These are phyloP conservation scores for Pichia sp. DNA, from an alignment of 1,139 yeast species.

Conservation along the genomic window DNA sequence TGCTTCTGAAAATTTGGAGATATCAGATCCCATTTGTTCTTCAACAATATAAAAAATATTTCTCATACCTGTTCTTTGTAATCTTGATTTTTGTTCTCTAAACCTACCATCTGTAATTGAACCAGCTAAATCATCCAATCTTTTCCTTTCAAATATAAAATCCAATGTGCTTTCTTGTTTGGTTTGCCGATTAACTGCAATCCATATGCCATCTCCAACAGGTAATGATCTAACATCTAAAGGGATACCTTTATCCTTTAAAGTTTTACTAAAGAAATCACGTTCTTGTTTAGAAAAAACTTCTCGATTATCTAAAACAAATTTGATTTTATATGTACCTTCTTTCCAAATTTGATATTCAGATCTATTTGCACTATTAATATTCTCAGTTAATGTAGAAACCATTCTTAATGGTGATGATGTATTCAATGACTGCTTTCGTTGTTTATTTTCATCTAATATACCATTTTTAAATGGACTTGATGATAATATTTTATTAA, in stretches of 20 bases:
- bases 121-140: constrained; percentile 75
- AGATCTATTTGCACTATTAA: background rate
- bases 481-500: background rate
- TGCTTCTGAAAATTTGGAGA: constrained; percentile 50
- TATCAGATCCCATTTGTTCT: constrained; percentile 48
- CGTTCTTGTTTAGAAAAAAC: constrained; percentile 55
- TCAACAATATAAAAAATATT: constrained; percentile 80
- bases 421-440: background rate
- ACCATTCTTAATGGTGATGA: constrained; percentile 4
- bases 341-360: constrained; percentile 44
- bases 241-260: constrained; percentile 44
- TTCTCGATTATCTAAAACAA: constrained; percentile 81
- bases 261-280: constrained; percentile 53
- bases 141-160: constrained; percentile 79
- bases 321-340: constrained; percentile 48
- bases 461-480: constrained; percentile 8
- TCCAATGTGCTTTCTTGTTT: constrained; percentile 66
- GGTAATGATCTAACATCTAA: constrained; percentile 56
- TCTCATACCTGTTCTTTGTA: constrained; percentile 60
- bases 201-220: constrained; percentile 88
- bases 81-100: constrained; percentile 75
- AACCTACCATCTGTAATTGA: constrained; percentile 88
- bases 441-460: background rate
- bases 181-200: constrained; percentile 60
- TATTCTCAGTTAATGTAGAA: background rate